Base-by-base conservation (phyloP, 805 yeast species). In the Saccharomycopsis lassenensis region DNA sequence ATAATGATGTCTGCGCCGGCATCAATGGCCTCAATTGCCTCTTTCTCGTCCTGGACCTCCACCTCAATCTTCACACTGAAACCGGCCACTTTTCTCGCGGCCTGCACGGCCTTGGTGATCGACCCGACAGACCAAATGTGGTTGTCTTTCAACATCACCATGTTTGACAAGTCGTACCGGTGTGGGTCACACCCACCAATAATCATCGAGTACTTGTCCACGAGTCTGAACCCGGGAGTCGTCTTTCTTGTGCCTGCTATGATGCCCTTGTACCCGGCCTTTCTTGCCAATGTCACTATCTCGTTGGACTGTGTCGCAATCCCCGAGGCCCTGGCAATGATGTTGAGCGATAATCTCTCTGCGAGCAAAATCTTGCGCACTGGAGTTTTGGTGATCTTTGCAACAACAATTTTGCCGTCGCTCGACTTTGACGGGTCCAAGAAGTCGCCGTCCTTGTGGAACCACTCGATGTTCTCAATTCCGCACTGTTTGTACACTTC, bases 201-300 rank as follows among this genome's bases (percentile, higher is more conserved):
- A 22, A 84, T 61, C 97, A 87, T 89, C 17, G 94, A 79, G 58
- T 87, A 87, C 55, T 87, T 87, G 54, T 87, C 97, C 40, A 89
- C 59, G 29, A 77, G 63, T 51, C 97, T 72, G 44, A 87, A 68
- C 0, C 97, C 97, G 0, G 97, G 97, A 0, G 97, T 89, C n/a
- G 96, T 89, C 59, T 87, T 87, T 53, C 97, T 71, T 1, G 97
- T 87, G 5, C 96, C 97, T 0, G 97, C 96, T 53, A 87, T 85
- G 17, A 78, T 67, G 0, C 97, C 97, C 3, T 61, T 61, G 52
- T 74, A 89, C 0, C 93, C 91, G 4, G 69, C 59, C 28, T 68
- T 58, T 38, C 75, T 68, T 1, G 95, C 95, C 40, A 71, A 55
- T 4, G 58, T 51, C 35, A 75, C 61, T 3, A 87, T 69, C 20